Evolutionary conservation across 352 stramenopile genomes (phyloP).

Genomic region (Pythium aristosporum): DNA sequence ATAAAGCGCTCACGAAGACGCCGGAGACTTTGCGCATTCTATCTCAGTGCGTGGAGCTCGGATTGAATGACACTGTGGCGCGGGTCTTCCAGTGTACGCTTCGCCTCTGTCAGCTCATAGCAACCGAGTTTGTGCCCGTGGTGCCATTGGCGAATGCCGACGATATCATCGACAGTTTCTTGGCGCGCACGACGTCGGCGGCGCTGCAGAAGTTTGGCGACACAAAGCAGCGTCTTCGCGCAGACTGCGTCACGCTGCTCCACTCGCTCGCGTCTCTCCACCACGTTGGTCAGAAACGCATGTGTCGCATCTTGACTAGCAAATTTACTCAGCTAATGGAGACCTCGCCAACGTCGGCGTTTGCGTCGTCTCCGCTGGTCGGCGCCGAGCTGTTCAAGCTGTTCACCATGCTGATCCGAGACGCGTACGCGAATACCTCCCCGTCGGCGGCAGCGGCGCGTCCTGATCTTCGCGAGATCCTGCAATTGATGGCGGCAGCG

Average conservation of each 20-base stretch:
- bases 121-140: constrained; percentile 68
- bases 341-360: constrained; percentile 26
- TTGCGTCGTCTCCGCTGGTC: constrained; percentile 50
- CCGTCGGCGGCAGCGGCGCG: constrained; percentile 1
- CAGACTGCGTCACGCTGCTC: constrained; percentile 71
- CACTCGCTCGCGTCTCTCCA: constrained; percentile 55
- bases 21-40: constrained; percentile 59
- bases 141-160: constrained; percentile 34
- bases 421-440: constrained; percentile 18
- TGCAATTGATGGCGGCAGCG: constrained; percentile 45
- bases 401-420: constrained; percentile 57
- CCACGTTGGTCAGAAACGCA: constrained; percentile 57
- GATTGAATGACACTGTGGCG: constrained; percentile 72
- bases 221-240: constrained; percentile 69
- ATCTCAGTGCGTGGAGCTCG: constrained; percentile 57
- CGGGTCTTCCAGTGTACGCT: constrained; percentile 81
- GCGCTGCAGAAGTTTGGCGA: constrained; percentile 78
- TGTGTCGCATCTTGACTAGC: constrained; percentile 64
- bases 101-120: constrained; percentile 64
- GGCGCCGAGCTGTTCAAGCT: constrained; percentile 63
- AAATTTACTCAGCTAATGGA: constrained; percentile 48
- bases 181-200: constrained; percentile 55
- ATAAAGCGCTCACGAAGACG: constrained; percentile 54
- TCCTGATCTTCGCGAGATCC: constrained; percentile 41
- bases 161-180: constrained; percentile 54